Evolutionary conservation across 2,329 filamentous ascomycete species (phyloP).

Genomic region (Ilyonectria robusta): DNA sequence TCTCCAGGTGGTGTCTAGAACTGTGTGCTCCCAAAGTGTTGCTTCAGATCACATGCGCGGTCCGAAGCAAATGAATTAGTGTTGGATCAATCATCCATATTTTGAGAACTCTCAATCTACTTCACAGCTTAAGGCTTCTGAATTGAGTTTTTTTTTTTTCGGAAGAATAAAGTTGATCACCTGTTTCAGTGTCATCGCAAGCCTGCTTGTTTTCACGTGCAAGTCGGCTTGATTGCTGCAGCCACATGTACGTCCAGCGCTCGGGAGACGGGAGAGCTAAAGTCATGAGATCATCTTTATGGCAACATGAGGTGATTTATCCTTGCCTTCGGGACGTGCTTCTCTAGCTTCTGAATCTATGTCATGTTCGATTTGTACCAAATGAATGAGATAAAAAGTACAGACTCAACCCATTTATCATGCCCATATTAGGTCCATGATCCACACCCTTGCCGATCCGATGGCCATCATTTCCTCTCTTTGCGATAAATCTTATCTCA

Average conservation of each 20-base stretch:
- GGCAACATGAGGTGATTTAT: too few relatives aligned
- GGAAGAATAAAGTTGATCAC: neutral
- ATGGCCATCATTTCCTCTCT: slow-evolving; percentile 2
- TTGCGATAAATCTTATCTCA: slow-evolving; percentile 5
- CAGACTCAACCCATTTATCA: too few relatives aligned
- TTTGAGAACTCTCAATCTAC: neutral
- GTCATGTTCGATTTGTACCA: too few relatives aligned
- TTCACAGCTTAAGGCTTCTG: neutral
- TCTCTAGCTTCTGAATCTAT: too few relatives aligned
- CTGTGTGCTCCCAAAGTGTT: neutral
- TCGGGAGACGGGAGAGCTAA: too few relatives aligned
- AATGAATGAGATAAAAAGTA: too few relatives aligned
- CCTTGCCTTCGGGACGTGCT: too few relatives aligned
- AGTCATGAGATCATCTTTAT: neutral
- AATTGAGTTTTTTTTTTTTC: slow-evolving; percentile 7
- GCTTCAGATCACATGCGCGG: neutral
- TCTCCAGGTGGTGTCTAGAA: slow-evolving; percentile 8
- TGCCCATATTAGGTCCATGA: neutral
- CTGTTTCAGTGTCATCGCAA: neutral
- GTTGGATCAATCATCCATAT: neutral
- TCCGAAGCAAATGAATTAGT: neutral
- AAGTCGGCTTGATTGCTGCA: slow-evolving; percentile 11
- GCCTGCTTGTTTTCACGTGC: slow-evolving; percentile 8
- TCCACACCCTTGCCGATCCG: slow-evolving; percentile 7
- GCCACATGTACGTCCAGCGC: neutral